A percentile compares a stretch with the other conserved stretches of the same genome.
Evolutionary conservation across 371 early-diverging fungal species (phyloP).

Genomic region (Mortierella sp.): DNA sequence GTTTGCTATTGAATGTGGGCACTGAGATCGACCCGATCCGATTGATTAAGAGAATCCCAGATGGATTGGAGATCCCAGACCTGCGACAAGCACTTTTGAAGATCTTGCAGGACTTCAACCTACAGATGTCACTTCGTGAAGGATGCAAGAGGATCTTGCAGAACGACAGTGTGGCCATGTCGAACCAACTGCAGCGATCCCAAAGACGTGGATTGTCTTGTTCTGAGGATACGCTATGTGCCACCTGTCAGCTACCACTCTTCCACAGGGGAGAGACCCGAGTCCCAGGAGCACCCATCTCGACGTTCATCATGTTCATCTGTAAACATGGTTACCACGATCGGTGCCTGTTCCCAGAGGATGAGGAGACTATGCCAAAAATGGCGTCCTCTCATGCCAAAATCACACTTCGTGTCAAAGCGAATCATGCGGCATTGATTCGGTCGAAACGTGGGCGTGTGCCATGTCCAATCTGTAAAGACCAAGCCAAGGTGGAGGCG

Average conservation of each 20-base stretch:
- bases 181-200: conserved; percentile 75
- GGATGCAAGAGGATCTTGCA: conserved; percentile 90
- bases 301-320: conserved; percentile 71
- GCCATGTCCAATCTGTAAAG: conserved; percentile 67
- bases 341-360: conserved; percentile 63
- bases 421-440: conserved; percentile 64
- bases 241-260: conserved; percentile 69
- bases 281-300: conserved; percentile 16
- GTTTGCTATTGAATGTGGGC: conserved; percentile 89
- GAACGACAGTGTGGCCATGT: conserved; percentile 83
- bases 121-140: conserved; percentile 89
- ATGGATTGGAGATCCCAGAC: conserved; percentile 81
- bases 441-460: conserved; percentile 60
- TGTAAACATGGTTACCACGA: conserved; percentile 82
- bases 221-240: conserved; percentile 69
- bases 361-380: conserved; percentile 41
- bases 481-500: conserved; percentile 59
- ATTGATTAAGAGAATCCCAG: conserved; percentile 84
- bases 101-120: conserved; percentile 88
- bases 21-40: conserved; percentile 86
- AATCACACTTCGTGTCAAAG: conserved; percentile 58
- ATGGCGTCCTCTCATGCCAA: conserved; percentile 45
- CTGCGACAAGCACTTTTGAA: conserved; percentile 83
- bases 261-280: conserved; percentile 59
- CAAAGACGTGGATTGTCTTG: conserved; percentile 78